These are phyloP conservation scores for Phaeomoniella chlamydospora DNA, from an alignment of 2,329 filamentous ascomycete genomes.

Conservation along the genomic window DNA sequence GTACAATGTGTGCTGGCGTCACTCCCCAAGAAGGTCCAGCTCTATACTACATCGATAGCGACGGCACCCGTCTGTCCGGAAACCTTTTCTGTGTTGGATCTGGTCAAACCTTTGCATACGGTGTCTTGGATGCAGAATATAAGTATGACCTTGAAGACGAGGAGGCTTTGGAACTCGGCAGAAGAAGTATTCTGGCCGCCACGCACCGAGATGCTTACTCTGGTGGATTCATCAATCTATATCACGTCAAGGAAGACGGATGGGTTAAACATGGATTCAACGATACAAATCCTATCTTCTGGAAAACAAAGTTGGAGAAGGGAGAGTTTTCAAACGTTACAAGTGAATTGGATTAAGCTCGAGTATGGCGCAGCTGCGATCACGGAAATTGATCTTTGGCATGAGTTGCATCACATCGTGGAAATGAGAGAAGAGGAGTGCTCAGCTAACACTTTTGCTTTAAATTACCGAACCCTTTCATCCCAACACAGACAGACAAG, in stretches of 20 bases:
- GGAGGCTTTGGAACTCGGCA: constrained; percentile 80
- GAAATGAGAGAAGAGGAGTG: too few species aligned
- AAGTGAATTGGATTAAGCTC: constrained; percentile 39
- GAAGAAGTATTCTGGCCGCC: constrained; percentile 84
- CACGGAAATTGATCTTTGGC: too few species aligned
- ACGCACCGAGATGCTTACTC: constrained; percentile 98
- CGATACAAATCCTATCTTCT: constrained; percentile 98
- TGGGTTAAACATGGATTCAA: constrained; percentile 99
- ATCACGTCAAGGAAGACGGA: constrained; percentile 96
- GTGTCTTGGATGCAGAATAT: constrained; percentile 94
- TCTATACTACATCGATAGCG: constrained; percentile 97
- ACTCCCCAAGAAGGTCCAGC: constrained; percentile 90
- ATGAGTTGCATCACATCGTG: too few species aligned
- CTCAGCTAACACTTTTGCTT: too few species aligned
- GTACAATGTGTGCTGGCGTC: constrained; percentile 97
- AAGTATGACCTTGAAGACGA: constrained; percentile 73
- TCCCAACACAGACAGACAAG: too few species aligned
- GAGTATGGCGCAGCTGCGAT: not conserved
- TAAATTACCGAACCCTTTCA: too few species aligned
- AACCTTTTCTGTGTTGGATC: constrained; percentile 98
- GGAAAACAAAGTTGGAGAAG: constrained; percentile 97
- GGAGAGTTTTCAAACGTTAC: constrained; percentile 97
- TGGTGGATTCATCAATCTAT: constrained; percentile 95
- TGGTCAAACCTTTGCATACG: constrained; percentile 97
- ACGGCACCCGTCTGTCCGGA: constrained; percentile 80